Evolutionary conservation across 2,329 filamentous ascomycete genomes (phyloP), one percentile per base, ranked within the genome.

Genomic region (Fusarium verticillioides): DNA sequence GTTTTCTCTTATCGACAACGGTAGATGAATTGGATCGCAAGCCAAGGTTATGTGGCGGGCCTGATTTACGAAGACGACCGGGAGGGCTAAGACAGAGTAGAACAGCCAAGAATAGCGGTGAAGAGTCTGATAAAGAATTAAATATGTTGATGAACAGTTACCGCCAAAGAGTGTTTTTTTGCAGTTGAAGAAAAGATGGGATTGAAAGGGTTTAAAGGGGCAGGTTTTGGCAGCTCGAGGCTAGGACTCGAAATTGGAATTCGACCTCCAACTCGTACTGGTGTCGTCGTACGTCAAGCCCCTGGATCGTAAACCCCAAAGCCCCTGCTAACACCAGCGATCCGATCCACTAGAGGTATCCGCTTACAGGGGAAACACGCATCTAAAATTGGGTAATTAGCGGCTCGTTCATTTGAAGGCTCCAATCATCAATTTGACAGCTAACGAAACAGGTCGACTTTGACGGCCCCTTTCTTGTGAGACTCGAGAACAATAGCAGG

Each of bases 331-430:
- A 56, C 21, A 43, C 47, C 63, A 74, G 63, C 72, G 72, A 74
- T 74, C 72, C 49, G 72, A 63, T 68, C 72, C 72, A 74, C 72
- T 63, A 63, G 36, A 73, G 37, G 70, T 52, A 44, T 70, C 70
- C 70, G 70, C 66, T 66, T 56, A 46, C 71, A 74, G 63, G 72
- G 68, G 63, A 58, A 50, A 32, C 23, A 57, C 30, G 47, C 63
- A 49, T 73, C 71, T 64, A 73, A 73, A 73, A 72, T 69, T 74
- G 71, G 58, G 58, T 44, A 72, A 72, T 72, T 69, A 72, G 70
- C 63, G 52, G 69, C 42, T 65, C 60, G n/a, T 67, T 63, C 67
- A 63, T 52, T 67, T 39, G 28, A 44, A 60, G 54, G 34, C 66
- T 57, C 49, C 58, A 71, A 62, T 53, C 52, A 58, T 58, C 57